Base-by-base conservation (phyloP, 164 flowering plant species). In the Dillenia turbinata region DNA sequence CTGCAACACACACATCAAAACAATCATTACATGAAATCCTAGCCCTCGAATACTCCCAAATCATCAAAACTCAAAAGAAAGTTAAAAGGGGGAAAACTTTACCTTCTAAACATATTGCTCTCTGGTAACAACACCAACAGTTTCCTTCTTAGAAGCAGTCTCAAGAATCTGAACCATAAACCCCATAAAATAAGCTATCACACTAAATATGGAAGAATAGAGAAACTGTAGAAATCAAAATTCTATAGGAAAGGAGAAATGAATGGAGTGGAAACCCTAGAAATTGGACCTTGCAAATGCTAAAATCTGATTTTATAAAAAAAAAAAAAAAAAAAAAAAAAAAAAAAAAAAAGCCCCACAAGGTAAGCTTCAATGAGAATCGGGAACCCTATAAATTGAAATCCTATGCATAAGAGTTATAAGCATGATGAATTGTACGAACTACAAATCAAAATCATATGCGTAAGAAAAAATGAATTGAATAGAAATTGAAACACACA, bases 41-140 rank as follows among this genome's bases (percentile, higher is more conserved):
- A 44, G 51, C 10, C 12, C 44, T 2, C 17, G 1, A 15, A 9
- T 43, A 46, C n/a, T 53, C 13, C n/a, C 45, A 47, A 40, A 52
- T 22, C 44, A 62, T 8, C 44, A 55, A 14, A 26, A 10, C 8
- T 0, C 11, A n/a, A 24, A 44, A 52, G 12, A 22, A 12, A 44
- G 5, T 46, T 8, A 9, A 9, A 10, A 24, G 8, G 22, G 2
- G 6, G 2, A 22, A 19, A 47, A 10, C 1, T 4, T 61, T 76
- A 94, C 99, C 99, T 91, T 95, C 76, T 95, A 97, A 63, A 95
- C 99, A 64, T 89, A 95, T 64, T 95, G 77, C 67, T 95, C 99
- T 72, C 97, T 84, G n/a, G 97, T 86, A n/a, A 95, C 99, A 56
- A 95, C 76, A 62, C 99, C 99, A 58, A 91, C 88, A 12, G 99